These are phyloP conservation scores for Vigna unguiculata DNA, from an alignment of 306 rosid species.

Conservation along the genomic window DNA sequence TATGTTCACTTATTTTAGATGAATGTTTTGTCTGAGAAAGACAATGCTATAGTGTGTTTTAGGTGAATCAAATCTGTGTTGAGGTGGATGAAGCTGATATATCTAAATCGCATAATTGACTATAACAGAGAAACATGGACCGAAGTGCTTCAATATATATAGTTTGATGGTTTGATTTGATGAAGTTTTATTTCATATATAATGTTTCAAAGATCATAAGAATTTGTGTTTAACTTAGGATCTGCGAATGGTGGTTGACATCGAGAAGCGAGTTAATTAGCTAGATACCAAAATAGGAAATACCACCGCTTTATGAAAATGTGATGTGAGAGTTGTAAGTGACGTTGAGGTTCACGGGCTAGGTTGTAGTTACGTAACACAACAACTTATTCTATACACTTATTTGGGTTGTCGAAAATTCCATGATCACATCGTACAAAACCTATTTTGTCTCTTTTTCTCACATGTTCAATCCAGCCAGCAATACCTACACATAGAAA, in stretches of 20 bases:
- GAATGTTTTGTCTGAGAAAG: background rate
- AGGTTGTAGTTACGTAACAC: constrained; percentile 49
- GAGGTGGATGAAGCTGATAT: background rate
- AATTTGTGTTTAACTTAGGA: constrained; percentile 27
- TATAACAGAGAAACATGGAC: background rate
- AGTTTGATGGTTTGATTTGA: too few relatives aligned
- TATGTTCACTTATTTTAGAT: background rate
- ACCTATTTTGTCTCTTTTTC: constrained; percentile 69
- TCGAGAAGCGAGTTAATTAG: background rate
- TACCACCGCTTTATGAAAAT: constrained; percentile 18
- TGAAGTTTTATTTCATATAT: background rate
- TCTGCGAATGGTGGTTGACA: constrained; percentile 43
- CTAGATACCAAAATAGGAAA: constrained; percentile 41
- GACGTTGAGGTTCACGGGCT: constrained; percentile 79
- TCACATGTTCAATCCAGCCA: constrained; percentile 72
- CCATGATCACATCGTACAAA: constrained; percentile 50
- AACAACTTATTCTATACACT: constrained; percentile 37
- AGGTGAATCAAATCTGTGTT: background rate
- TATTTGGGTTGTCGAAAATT: constrained; percentile 26
- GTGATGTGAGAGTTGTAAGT: constrained; percentile 56
- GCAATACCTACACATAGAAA: constrained; percentile 51
- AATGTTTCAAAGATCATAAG: background rate
- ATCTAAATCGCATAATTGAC: background rate
- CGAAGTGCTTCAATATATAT: background rate
- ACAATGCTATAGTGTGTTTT: background rate